Conservation (phyloP, 495 filamentous ascomycete genomes). For the Elaphomyces granulatus region DNA sequence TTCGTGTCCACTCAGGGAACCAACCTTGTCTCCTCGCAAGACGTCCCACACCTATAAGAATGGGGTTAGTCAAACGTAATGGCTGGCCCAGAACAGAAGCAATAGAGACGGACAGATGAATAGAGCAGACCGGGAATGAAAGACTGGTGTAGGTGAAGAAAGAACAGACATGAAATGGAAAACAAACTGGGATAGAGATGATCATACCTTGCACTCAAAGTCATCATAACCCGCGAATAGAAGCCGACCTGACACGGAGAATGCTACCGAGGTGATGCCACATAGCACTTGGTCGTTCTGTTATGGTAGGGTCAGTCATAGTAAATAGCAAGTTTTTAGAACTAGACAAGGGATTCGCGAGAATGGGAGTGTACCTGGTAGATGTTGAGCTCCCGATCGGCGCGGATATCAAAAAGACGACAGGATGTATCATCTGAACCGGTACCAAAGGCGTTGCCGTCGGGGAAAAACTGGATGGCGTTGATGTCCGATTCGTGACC, state of each 20-base stretch:
- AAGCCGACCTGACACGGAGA: conserved; percentile 90
- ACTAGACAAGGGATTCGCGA: neutral
- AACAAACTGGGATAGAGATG: neutral
- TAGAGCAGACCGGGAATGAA: too few relatives aligned
- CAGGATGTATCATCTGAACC: conserved; percentile 97
- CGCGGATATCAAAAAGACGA: conserved; percentile 93
- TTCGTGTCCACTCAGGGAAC: conserved; percentile 90
- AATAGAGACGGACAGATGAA: too few relatives aligned
- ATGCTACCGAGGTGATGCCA: conserved; percentile 95
- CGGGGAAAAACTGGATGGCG: conserved; percentile 98
- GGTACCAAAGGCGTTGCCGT: conserved; percentile 96
- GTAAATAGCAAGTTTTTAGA: neutral
- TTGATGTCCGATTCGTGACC: conserved; percentile 99
- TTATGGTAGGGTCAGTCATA: too few relatives aligned
- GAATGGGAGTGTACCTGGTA: conserved; percentile 57
- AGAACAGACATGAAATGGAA: too few relatives aligned
- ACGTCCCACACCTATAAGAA: conserved; percentile 85
- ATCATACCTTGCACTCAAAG: conserved; percentile 94
- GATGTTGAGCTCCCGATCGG: conserved; percentile 88
- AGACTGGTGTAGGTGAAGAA: too few relatives aligned
- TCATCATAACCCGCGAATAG: conserved; percentile 98
- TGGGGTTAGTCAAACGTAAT: neutral
- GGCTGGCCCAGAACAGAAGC: too few relatives aligned
- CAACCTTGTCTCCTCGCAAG: conserved; percentile 90
- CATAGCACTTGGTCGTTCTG: conserved; percentile 95